A percentile compares a stretch with the other conserved stretches of the same genome.
These are phyloP conservation scores for Allomyces arbusculus DNA, from an alignment of 192 early-diverging fungal genomes.

Conservation along the genomic window DNA sequence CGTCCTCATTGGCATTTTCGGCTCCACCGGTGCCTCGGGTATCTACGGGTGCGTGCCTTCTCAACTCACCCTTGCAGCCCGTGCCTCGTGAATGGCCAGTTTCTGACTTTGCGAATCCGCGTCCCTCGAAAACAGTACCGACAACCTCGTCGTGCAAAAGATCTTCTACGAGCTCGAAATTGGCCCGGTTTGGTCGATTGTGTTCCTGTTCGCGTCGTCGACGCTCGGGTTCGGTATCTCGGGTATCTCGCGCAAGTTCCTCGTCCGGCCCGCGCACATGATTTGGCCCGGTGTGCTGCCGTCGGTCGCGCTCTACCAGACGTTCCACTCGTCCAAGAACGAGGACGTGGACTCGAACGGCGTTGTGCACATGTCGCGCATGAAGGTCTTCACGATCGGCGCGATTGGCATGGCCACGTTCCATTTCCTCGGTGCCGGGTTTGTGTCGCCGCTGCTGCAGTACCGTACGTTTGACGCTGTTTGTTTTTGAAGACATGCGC, in stretches of 20 bases:
- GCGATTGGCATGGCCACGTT: constrained; percentile 23
- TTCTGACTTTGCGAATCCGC: too few species aligned
- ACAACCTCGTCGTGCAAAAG: constrained; percentile 26
- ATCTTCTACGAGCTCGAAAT: constrained; percentile 34
- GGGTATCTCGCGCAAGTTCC: constrained; percentile 22
- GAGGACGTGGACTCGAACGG: background rate
- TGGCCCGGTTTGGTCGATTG: constrained; percentile 14
- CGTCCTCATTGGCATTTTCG: constrained; percentile 59
- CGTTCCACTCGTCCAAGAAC: constrained; percentile 25
- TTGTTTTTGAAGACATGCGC: too few species aligned
- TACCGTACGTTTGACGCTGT: constrained; percentile 31
- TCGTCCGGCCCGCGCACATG: constrained; percentile 29
- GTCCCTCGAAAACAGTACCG: constrained; percentile 3
- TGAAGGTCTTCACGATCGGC: constrained; percentile 25
- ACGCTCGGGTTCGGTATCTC: constrained; percentile 32
- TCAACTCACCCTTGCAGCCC: too few species aligned
- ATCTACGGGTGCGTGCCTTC: constrained; percentile 20
- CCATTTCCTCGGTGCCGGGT: constrained; percentile 33
- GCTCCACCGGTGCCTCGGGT: constrained; percentile 44
- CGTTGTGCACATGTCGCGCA: constrained; percentile 14
- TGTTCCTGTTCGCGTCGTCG: constrained; percentile 22
- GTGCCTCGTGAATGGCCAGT: too few species aligned
- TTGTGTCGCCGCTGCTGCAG: constrained; percentile 43
- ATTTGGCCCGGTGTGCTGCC: constrained; percentile 28
- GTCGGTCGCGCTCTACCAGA: constrained; percentile 20